Base-by-base conservation (phyloP, 2,329 filamentous ascomycete species). In the Colletotrichum lindemuthianum region DNA sequence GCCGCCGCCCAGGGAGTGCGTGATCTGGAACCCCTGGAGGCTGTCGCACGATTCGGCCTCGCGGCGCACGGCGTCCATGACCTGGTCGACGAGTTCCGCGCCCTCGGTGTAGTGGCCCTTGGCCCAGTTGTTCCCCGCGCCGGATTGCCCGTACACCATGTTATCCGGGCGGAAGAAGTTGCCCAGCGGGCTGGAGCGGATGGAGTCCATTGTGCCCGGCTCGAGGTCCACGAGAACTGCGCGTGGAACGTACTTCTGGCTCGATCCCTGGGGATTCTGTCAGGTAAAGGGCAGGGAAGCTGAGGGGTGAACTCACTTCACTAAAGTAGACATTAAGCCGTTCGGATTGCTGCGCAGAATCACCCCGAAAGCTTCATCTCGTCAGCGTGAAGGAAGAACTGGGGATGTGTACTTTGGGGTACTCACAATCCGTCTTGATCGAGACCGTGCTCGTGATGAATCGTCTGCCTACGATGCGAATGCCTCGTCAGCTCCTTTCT, bases 71-170 rank as follows among this genome's bases (percentile, higher is more conserved):
- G 98, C 96, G 79, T 98, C 96, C 72, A 98, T 89, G 73, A 99
- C 95, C 77, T 97, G 88, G 86, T 99, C 96, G 72, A 99, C 96
- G 69, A 98, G 89, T 86, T 99, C 96, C 73, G 96, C 96, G 89
- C 96, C 96, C 87, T 99, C 96, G 71, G 96, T 99, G 89, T 99
- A 99, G 81, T 99, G 96, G 84, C 96, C 96, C 90, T 98, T 99
- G 82, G 96, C 96, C 96, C 96, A 99, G 90, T 98, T 98, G 92
- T 99, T 99, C 83, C 96, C 96, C 80, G 96, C 96, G 88, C 95
- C 95, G 74, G 95, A 98, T 86, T 98, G 96, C 74, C 96, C 96
- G 82, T 97, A 97, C 78, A 98, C 93, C 84, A 98, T 97, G 91
- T 98, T 99, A 86, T 99, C 96, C 78, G 96, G 96, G 70, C 96